Conservation (phyloP, 148 eudicot species). For the Polygonum maritimum region DNA sequence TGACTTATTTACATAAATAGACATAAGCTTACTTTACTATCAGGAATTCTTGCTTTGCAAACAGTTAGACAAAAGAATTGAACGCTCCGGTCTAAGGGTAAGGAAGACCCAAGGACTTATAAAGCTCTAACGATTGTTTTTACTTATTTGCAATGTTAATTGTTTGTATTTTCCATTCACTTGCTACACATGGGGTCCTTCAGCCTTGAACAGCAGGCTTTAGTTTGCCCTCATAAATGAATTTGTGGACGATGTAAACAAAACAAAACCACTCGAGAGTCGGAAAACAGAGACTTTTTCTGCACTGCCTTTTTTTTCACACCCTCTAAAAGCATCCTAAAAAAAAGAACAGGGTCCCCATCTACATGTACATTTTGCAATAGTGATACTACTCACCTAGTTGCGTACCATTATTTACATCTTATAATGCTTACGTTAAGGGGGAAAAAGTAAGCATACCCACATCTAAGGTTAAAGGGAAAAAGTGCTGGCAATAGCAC, state of each 20-base stretch:
- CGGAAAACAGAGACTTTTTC: not conserved
- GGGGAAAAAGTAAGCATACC: not conserved
- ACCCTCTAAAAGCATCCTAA: not conserved
- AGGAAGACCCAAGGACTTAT: too few relatives aligned
- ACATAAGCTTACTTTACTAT: not conserved
- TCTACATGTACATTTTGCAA: not conserved
- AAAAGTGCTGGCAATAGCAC: not conserved
- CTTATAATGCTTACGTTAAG: not conserved
- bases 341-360: not conserved
- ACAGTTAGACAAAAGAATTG: not conserved
- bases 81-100: too few relatives aligned
- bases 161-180: not conserved
- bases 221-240: not conserved
- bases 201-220: not conserved
- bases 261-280: not conserved
- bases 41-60: not conserved
- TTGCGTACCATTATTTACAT: too few relatives aligned
- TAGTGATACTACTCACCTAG: too few relatives aligned
- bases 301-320: not conserved
- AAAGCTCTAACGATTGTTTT: too few relatives aligned
- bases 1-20: not conserved
- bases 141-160: not conserved
- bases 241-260: not conserved
- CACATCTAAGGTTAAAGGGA: not conserved
- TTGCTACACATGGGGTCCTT: not conserved